Evolutionary conservation across 768 basidiomycete species (phyloP).

Genomic region (Phanerodontia chrysosporium): DNA sequence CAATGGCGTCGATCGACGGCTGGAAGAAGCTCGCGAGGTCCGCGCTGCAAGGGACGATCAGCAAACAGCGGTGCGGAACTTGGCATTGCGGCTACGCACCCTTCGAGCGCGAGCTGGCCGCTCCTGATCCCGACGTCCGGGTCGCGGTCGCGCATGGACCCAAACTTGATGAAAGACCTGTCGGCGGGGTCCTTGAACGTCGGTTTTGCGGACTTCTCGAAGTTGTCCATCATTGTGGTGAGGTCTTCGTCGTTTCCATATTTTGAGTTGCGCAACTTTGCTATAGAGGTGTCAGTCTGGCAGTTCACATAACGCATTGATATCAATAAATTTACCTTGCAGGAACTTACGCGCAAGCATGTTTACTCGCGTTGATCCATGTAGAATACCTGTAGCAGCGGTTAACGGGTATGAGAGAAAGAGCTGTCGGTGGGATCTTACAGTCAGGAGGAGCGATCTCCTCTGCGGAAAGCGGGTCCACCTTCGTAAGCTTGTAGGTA

Average conservation of each 20-base stretch:
- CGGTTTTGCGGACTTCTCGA: constrained; percentile 38
- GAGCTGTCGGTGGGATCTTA: constrained; percentile 18
- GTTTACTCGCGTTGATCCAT: constrained; percentile 38
- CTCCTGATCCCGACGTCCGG: constrained; percentile 32
- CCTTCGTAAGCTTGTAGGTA: constrained; percentile 23
- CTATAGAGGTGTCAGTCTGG: neutral
- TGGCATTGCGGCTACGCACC: constrained; percentile 22
- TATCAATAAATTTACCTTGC: constrained; percentile 17
- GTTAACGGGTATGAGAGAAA: neutral
- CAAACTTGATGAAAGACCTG: constrained; percentile 38
- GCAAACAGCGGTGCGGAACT: too few relatives aligned
- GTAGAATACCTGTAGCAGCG: constrained; percentile 31
- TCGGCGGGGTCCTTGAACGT: constrained; percentile 37
- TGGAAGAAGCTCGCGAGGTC: constrained; percentile 39
- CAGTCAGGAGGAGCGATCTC: constrained; percentile 34
- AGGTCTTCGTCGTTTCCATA: constrained; percentile 25
- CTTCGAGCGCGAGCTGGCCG: constrained; percentile 36
- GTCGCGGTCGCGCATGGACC: constrained; percentile 37
- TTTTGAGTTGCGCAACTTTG: neutral
- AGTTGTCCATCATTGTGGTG: constrained; percentile 31
- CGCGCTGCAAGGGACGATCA: constrained; percentile 20
- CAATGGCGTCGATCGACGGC: constrained; percentile 33
- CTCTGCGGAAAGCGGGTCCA: constrained; percentile 22
- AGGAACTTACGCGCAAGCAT: constrained; percentile 30
- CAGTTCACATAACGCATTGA: too few relatives aligned